phyloP scores from a whole-genome alignment of 176 grass and related monocot genomes.

The Thinopyrum elongatum region DNA sequence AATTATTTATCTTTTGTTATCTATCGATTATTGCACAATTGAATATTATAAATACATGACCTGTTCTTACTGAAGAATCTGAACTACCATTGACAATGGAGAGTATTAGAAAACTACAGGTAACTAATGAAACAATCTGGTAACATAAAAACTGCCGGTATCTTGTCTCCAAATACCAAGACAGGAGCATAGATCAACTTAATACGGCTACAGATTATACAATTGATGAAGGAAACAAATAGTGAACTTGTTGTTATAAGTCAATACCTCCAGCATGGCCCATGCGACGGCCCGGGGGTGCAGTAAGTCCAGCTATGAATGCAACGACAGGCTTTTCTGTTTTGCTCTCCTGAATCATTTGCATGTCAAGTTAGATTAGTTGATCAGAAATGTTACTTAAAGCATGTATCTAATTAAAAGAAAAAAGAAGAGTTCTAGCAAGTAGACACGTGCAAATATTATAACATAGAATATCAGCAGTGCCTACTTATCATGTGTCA shows the following conservation, averaged over 20 bases:
- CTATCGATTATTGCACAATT: not conserved
- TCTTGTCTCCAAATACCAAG: not conserved
- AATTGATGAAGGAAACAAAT: not conserved
- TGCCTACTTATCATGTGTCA: not conserved
- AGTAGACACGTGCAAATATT: not conserved
- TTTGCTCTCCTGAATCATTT: slow-evolving; percentile 68
- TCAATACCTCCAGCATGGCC: slow-evolving; percentile 95
- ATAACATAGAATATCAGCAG: not conserved
- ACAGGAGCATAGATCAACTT: slow-evolving; percentile 6
- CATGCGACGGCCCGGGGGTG: slow-evolving; percentile 96
- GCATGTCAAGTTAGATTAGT: slow-evolving; percentile 17
- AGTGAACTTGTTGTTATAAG: slow-evolving; percentile 10
- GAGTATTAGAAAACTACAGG: not conserved
- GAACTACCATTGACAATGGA: not conserved
- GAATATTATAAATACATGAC: not conserved
- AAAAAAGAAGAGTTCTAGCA: not conserved
- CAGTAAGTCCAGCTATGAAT: slow-evolving; percentile 99
- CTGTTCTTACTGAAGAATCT: not conserved
- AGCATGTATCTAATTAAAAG: not conserved
- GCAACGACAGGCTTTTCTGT: slow-evolving; percentile 95
- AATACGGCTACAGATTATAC: not conserved
- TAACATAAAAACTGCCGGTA: not conserved
- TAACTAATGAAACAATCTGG: not conserved
- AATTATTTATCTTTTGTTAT: not conserved
- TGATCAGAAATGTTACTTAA: not conserved